Percentiles rank a stretch among this genome's conserved stretches.
These are phyloP conservation scores for Hibiscus mutabilis DNA, from an alignment of 345 rosid species.

Conservation along the genomic window DNA sequence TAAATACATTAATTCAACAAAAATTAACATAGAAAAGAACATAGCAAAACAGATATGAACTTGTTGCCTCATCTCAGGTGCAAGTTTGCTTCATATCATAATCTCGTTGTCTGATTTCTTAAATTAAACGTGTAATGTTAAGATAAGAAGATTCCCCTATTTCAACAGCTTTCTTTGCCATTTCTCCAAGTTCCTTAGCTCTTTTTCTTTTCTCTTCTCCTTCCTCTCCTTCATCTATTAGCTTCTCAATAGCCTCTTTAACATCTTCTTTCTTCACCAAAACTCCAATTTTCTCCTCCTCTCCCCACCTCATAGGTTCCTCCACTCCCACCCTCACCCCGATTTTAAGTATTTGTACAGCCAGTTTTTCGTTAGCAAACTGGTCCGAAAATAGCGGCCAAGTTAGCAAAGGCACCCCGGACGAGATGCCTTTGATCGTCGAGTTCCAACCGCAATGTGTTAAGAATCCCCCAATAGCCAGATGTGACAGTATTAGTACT, in stretches of 20 bases:
- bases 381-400: constrained; percentile 38
- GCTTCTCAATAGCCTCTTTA: constrained; percentile 11
- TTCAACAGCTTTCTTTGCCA: constrained; percentile 1
- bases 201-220: constrained; percentile 18
- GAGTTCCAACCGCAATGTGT: constrained; percentile 46
- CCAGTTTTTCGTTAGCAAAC: constrained; percentile 34
- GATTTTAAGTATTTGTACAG: constrained; percentile 16
- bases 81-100: not conserved
- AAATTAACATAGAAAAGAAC: too few species aligned
- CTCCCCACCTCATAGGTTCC: not conserved
- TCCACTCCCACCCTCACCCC: constrained; percentile 25
- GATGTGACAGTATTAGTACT: constrained; percentile 28
- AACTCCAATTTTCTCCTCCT: constrained; percentile 6
- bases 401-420: constrained; percentile 29
- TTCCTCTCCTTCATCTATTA: constrained; percentile 21
- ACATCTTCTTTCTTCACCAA: constrained; percentile 23
- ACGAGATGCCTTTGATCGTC: constrained; percentile 18
- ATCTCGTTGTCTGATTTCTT: not conserved
- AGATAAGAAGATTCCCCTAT: not conserved
- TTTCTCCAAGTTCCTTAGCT: not conserved
- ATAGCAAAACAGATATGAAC: not conserved
- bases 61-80: not conserved
- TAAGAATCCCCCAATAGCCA: constrained; percentile 27
- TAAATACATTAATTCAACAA: too few species aligned
- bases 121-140: not conserved